phyloP scores from a whole-genome alignment of 805 yeast genomes.

The Torulaspora gathmanii region DNA sequence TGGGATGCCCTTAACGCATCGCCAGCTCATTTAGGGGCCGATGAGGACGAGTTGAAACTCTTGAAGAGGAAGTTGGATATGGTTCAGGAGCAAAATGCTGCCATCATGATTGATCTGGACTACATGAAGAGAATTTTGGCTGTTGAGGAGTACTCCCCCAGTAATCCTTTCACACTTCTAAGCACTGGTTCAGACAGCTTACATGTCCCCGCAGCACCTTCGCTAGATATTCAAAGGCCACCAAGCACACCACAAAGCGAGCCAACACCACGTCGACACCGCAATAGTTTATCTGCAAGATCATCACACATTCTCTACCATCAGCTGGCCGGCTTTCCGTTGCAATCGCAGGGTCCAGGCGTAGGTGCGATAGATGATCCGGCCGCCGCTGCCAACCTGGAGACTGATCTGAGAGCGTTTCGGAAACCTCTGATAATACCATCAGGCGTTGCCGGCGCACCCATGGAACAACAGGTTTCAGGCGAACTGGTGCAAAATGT shows the following conservation, averaged over 20 bases:
- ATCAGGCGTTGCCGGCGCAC: background rate
- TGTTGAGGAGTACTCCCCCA: constrained; percentile 8
- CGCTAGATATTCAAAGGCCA: constrained; percentile 5
- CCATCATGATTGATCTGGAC: constrained; percentile 19
- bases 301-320: constrained; percentile 1
- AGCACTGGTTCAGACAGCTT: constrained; percentile 5
- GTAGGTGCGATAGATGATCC: constrained; percentile 1
- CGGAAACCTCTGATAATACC: constrained; percentile 1
- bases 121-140: constrained; percentile 14
- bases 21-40: constrained; percentile 3
- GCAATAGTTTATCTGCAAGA: constrained; percentile 1
- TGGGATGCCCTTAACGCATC: constrained; percentile 15
- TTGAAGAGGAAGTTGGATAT: constrained; percentile 17
- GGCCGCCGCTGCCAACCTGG: constrained; percentile 1
- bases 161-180: constrained; percentile 11
- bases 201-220: constrained; percentile 2
- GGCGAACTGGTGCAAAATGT: background rate
- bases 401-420: background rate
- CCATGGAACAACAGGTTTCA: background rate
- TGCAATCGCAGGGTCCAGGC: constrained; percentile 5
- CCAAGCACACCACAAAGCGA: constrained; percentile 12
- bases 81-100: constrained; percentile 22
- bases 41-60: constrained; percentile 12
- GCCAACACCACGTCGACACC: constrained; percentile 3
- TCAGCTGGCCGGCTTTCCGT: background rate